Percentiles rank a stretch among this genome's conserved stretches.
These are phyloP conservation scores for Mallotus japonicus DNA, from an alignment of 441 rosid genomes.

Conservation along the genomic window DNA sequence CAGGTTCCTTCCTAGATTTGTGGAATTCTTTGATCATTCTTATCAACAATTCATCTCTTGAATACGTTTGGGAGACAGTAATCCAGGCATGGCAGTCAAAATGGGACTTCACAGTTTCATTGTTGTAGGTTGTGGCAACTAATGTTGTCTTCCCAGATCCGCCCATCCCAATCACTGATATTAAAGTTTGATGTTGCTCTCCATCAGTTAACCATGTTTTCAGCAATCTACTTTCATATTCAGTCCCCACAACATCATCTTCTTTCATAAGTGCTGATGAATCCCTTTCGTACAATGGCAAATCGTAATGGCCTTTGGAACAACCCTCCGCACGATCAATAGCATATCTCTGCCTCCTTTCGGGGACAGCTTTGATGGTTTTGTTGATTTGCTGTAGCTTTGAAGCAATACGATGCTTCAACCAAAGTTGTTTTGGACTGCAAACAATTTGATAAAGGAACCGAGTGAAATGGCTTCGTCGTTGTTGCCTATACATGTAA, in stretches of 20 bases:
- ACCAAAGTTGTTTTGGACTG: not conserved
- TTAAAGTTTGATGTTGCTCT: not conserved
- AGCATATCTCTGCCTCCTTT: not conserved
- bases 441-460: not conserved
- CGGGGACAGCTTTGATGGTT: not conserved
- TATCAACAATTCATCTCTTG: not conserved
- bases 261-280: not conserved
- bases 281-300: not conserved
- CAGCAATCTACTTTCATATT: not conserved
- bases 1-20: not conserved
- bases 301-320: not conserved
- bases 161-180: constrained; percentile 11
- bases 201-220: not conserved
- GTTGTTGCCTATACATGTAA: not conserved
- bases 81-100: constrained; percentile 15
- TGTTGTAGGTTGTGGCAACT: not conserved
- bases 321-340: not conserved
- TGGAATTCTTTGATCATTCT: constrained; percentile 12
- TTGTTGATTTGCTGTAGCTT: not conserved
- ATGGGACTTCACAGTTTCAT: not conserved
- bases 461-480: not conserved
- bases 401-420: not conserved
- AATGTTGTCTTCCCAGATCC: constrained; percentile 16
- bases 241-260: constrained; percentile 3
- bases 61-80: constrained; percentile 9